phyloP scores from a whole-genome alignment of 257 asterid genomes.

The Fraxinus americana region DNA sequence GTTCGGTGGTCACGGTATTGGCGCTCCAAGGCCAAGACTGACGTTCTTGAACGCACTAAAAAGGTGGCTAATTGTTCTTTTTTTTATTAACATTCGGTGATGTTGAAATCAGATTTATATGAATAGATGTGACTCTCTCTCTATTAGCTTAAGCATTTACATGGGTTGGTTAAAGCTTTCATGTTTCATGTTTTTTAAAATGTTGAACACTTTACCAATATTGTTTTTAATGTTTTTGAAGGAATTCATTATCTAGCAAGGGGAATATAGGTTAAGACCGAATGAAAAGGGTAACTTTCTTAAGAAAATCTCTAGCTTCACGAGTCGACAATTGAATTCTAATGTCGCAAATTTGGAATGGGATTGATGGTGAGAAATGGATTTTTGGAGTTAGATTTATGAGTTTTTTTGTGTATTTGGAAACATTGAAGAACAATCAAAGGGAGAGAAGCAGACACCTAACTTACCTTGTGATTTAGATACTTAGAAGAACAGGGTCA shows the following conservation, averaged over 20 bases:
- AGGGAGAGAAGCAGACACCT: not conserved
- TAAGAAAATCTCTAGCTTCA: not conserved
- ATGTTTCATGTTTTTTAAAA: not conserved
- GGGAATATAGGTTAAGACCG: too few species aligned
- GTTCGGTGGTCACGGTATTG: slow-evolving; percentile 93
- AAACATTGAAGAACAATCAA: not conserved
- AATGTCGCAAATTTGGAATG: not conserved
- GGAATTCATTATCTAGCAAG: not conserved
- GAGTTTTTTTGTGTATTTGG: not conserved
- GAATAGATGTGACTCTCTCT: too few species aligned
- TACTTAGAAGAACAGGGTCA: not conserved
- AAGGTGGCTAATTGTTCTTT: slow-evolving; percentile 46
- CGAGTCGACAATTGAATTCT: not conserved
- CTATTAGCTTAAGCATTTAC: too few species aligned
- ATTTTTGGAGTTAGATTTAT: not conserved
- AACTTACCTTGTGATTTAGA: not conserved
- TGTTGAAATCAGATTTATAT: not conserved
- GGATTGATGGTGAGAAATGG: not conserved
- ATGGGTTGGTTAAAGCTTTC: too few species aligned
- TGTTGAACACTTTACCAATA: not conserved
- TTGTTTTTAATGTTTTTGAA: not conserved
- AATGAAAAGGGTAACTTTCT: not conserved
- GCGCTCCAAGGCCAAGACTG: slow-evolving; percentile 80
- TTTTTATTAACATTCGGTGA: not conserved
- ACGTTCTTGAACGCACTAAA: slow-evolving; percentile 82